phyloP scores from a whole-genome alignment of 2,329 filamentous ascomycete genomes.

The Fusarium sp. region DNA sequence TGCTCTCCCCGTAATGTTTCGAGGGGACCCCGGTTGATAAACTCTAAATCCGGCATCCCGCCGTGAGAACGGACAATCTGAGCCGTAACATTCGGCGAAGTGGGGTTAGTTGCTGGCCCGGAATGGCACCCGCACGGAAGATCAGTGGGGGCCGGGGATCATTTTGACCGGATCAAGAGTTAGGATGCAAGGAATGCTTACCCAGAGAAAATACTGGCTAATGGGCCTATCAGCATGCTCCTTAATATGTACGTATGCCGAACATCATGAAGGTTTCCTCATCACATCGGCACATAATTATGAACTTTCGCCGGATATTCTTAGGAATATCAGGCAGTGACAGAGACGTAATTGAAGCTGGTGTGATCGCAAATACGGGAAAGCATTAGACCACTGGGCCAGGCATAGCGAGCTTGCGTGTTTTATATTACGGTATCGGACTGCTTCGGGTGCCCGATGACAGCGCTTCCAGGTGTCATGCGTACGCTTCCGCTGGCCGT shows the following conservation, averaged over 20 bases:
- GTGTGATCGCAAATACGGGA: not conserved
- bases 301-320: not conserved
- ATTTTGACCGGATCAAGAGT: slow-evolving; percentile 12
- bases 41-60: slow-evolving; percentile 3
- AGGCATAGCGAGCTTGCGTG: slow-evolving; percentile 38
- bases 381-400: not conserved
- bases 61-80: slow-evolving; percentile 1
- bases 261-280: not conserved
- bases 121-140: slow-evolving; percentile 21
- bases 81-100: slow-evolving; percentile 34
- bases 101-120: slow-evolving; percentile 24
- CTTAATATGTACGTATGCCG: not conserved
- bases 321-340: slow-evolving; percentile 36
- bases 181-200: slow-evolving; percentile 23
- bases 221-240: not conserved
- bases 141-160: slow-evolving; percentile 9
- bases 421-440: slow-evolving; percentile 1
- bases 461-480: slow-evolving; percentile 1
- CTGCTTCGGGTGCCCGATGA: not conserved
- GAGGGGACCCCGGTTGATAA: not conserved
- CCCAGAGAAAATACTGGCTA: not conserved
- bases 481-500: slow-evolving; percentile 2
- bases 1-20: not conserved
- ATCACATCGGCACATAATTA: not conserved
- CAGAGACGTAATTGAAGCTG: slow-evolving; percentile 27